Base-by-base conservation (phyloP, 805 yeast genomes). In the Lipomyces orientalis region DNA sequence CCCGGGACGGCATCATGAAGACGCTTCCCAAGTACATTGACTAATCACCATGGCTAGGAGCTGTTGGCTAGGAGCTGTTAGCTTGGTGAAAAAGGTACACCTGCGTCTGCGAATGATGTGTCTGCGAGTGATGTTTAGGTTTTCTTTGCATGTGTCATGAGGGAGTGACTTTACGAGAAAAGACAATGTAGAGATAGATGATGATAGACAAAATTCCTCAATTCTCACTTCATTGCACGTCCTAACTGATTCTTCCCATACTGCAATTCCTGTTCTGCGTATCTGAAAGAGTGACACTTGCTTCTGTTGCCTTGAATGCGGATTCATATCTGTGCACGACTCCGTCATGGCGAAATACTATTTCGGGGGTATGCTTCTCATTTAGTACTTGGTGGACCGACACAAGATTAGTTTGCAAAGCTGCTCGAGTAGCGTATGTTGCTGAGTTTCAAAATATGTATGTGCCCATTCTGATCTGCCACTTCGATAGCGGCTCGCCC, bases 1-100 rank as follows among this genome's bases (percentile, higher is more conserved):
- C 55, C 55, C 55, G 55, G 55, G 55, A 51, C 55, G 55, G 55
- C 7, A 22, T 51, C 55, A 51, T 51, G 55, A 51, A 51, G 55
- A 51, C 55, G 55, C 55, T 51, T 51, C 55, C 55, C 55, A 51
- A 51, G 25, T 51, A 51, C 55, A 51, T 51, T 51, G 55, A 51
- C 55, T 51, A 51, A 29, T 51, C 55, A 51, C 31, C 55, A 51
- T 22, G 31, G 55, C 55, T 51, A 51, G 55, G 55, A 51, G 55
- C 55, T 51, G 55, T 51, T 51, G 31, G 55, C 55, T 51, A 51
- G 55, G 55, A 51, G 55, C 55, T 51, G 55, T 51, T 51, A 12
- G 55, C 55, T 49, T 51, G 55, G 55, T 51, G 55, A 51, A 51
- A 51, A 51, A 51, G 29, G 55, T 51, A 51, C 55, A 29, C 55